Conservation (phyloP, 768 basidiomycete genomes). For the Lactarius akahatsu region DNA sequence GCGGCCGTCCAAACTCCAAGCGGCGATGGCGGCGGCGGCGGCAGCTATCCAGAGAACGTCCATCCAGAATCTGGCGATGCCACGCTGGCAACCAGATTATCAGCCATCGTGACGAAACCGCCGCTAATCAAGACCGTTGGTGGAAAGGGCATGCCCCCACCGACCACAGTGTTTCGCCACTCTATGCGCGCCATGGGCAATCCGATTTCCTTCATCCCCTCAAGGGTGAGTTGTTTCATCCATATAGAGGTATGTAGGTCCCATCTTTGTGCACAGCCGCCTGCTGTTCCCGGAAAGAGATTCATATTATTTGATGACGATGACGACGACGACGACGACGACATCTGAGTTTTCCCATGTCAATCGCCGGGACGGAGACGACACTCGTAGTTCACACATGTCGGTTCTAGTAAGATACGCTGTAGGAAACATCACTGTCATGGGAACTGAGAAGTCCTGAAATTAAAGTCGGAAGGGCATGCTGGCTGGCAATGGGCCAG, state of each 20-base stretch:
- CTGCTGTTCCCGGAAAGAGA: constrained; percentile 31
- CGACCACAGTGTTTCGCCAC: not conserved
- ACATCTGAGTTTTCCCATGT: constrained; percentile 20
- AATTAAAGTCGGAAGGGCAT: not conserved
- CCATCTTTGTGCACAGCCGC: not conserved
- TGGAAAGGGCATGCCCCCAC: constrained; percentile 9
- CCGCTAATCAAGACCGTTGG: not conserved
- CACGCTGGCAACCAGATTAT: constrained; percentile 3
- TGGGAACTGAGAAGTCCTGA: not conserved
- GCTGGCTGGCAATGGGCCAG: not conserved
- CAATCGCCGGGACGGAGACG: not conserved
- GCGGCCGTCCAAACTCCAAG: constrained; percentile 14
- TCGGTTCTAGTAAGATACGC: not conserved
- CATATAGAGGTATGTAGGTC: constrained; percentile 3
- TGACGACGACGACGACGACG: constrained; percentile 34
- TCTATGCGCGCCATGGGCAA: not conserved
- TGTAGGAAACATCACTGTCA: not conserved
- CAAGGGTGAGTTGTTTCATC: constrained; percentile 14
- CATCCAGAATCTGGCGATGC: not conserved
- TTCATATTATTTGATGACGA: constrained; percentile 35
- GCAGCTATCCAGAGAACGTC: not conserved
- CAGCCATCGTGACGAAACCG: not conserved
- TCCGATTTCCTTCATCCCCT: not conserved
- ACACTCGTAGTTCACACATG: not conserved
- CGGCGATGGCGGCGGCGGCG: not conserved